phyloP scores from a whole-genome alignment of 306 rosid species.

The Vigna radiata region DNA sequence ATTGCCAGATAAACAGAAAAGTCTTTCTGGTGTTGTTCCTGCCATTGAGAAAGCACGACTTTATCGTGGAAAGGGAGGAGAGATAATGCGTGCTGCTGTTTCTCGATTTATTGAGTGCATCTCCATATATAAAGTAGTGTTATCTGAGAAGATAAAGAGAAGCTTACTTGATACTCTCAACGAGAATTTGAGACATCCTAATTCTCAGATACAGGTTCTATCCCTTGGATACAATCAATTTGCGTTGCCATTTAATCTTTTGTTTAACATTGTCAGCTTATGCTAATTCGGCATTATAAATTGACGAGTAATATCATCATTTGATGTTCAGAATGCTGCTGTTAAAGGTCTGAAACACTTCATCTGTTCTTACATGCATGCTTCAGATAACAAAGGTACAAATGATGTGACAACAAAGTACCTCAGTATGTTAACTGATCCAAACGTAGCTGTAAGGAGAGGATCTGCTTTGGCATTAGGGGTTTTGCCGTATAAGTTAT shows the following conservation, averaged over 20 bases:
- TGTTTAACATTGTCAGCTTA: conserved; percentile 8
- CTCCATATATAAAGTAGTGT: conserved; percentile 61
- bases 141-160: conserved; percentile 72
- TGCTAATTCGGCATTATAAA: conserved; percentile 32
- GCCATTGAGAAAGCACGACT: conserved; percentile 91
- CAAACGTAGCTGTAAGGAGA: conserved; percentile 89
- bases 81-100: conserved; percentile 95
- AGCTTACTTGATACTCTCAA: conserved; percentile 79
- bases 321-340: conserved; percentile 73
- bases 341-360: conserved; percentile 80
- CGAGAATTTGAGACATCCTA: conserved; percentile 97
- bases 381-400: conserved; percentile 54
- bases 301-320: conserved; percentile 36
- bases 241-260: conserved; percentile 14
- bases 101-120: conserved; percentile 89
- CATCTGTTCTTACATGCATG: conserved; percentile 63
- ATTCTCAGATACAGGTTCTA: conserved; percentile 93
- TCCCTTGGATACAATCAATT: conserved; percentile 32
- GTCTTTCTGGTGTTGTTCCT: conserved; percentile 80
- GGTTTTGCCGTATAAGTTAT: conserved; percentile 72
- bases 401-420: conserved; percentile 69
- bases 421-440: conserved; percentile 77
- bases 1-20: conserved; percentile 72
- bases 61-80: conserved; percentile 99
- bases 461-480: conserved; percentile 93